A percentile compares a stretch with the other conserved stretches of the same genome.
Conservation (phyloP, 2,329 filamentous ascomycete genomes). For the Aspergillus transmontanensis region DNA sequence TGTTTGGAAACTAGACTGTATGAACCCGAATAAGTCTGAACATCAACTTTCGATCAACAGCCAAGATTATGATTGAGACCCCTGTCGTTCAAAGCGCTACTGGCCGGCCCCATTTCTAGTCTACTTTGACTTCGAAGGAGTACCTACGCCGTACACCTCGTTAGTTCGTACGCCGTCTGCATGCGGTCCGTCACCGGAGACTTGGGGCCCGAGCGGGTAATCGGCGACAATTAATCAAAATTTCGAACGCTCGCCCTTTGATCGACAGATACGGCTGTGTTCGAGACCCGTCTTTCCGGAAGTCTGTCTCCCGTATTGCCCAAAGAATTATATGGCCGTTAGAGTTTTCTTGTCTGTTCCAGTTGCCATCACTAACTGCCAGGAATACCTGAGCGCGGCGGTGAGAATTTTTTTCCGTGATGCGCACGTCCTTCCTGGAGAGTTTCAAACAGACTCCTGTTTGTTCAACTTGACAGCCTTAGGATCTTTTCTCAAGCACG, state of each 20-base stretch:
- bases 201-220: constrained; percentile 15
- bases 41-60: neutral
- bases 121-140: neutral
- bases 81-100: neutral
- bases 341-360: neutral
- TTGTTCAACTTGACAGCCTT: neutral
- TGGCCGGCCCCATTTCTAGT: neutral
- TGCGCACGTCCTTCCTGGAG: neutral
- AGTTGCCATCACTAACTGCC: neutral
- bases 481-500: neutral
- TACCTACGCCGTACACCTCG: neutral
- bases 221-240: constrained; percentile 12
- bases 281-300: constrained; percentile 13
- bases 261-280: constrained; percentile 15
- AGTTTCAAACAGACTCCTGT: neutral
- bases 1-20: neutral
- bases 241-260: constrained; percentile 10
- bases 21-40: neutral
- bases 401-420: neutral
- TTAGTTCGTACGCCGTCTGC: neutral
- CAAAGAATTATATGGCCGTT: neutral
- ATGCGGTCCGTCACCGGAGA: constrained; percentile 2
- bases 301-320: constrained; percentile 3
- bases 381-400: neutral
- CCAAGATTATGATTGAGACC: neutral